These are phyloP conservation scores for Xylaria sp. DNA, from an alignment of 2,329 filamentous ascomycete genomes.

Conservation along the genomic window DNA sequence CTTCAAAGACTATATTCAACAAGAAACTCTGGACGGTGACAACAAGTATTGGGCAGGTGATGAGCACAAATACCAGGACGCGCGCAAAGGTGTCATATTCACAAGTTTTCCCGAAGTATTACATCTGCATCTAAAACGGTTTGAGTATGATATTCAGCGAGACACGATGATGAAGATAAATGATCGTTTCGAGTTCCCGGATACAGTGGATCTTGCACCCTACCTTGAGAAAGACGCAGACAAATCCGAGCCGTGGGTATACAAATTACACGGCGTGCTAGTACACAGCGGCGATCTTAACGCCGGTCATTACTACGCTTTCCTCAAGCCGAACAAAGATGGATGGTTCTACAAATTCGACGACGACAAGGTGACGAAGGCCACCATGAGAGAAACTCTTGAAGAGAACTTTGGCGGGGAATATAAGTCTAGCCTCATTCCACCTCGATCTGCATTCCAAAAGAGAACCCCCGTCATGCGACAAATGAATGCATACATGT, in stretches of 20 bases:
- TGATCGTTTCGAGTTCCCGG: slow-evolving; percentile 89
- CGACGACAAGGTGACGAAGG: slow-evolving; percentile 95
- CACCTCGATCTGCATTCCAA: slow-evolving; percentile 59
- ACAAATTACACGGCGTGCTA: slow-evolving; percentile 92
- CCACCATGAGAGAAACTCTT: slow-evolving; percentile 88
- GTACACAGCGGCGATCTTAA: slow-evolving; percentile 98
- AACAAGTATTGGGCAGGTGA: slow-evolving; percentile 97
- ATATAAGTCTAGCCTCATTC: slow-evolving; percentile 67
- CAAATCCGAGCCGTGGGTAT: slow-evolving; percentile 87
- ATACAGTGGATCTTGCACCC: slow-evolving; percentile 83
- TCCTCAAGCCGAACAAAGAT: slow-evolving; percentile 91
- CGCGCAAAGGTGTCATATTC: slow-evolving; percentile 98
- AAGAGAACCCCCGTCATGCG: slow-evolving; percentile 71
- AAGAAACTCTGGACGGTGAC: slow-evolving; percentile 96
- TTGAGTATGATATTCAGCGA: slow-evolving; percentile 95
- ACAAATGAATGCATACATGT: slow-evolving; percentile 93
- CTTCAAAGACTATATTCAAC: slow-evolving; percentile 95
- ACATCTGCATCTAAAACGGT: slow-evolving; percentile 94
- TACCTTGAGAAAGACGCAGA: slow-evolving; percentile 90
- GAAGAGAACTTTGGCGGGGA: slow-evolving; percentile 98
- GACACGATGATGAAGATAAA: slow-evolving; percentile 99
- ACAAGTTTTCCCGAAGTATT: slow-evolving; percentile 93
- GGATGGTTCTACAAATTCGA: slow-evolving; percentile 98
- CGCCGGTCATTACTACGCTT: slow-evolving; percentile 98
- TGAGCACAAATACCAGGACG: slow-evolving; percentile 91